Evolutionary conservation across 2,329 filamentous ascomycete species (phyloP).

Genomic region (Fragosphaeria purpurea): DNA sequence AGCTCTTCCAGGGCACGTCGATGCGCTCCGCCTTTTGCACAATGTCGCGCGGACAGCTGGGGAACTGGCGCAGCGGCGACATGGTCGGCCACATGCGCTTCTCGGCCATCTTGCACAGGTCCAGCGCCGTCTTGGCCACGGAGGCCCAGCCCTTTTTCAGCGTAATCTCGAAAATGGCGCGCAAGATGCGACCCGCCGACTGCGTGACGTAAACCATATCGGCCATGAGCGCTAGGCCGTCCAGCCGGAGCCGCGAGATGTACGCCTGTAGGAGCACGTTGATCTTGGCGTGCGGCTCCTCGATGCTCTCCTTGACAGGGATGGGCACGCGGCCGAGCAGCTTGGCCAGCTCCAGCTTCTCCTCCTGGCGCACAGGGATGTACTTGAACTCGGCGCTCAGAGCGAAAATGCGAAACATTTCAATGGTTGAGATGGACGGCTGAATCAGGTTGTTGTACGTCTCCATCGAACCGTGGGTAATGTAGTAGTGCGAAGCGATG

Average conservation of each 20-base stretch:
- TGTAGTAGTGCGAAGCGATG: conserved; percentile 97
- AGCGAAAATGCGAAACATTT: conserved; percentile 92
- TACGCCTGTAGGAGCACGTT: conserved; percentile 95
- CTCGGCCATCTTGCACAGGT: conserved; percentile 98
- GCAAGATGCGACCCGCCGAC: conserved; percentile 88
- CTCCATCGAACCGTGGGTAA: conserved; percentile 90
- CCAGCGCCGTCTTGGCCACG: conserved; percentile 83
- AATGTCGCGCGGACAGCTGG: conserved; percentile 70
- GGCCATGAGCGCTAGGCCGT: conserved; percentile 91
- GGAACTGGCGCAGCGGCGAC: conserved; percentile 89
- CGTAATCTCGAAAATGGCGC: conserved; percentile 95
- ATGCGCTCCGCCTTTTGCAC: conserved; percentile 89
- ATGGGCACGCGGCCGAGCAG: conserved; percentile 83
- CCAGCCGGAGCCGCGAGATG: conserved; percentile 87
- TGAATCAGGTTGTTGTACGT: conserved; percentile 95
- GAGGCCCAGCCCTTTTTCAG: conserved; percentile 93
- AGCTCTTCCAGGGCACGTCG: conserved; percentile 84
- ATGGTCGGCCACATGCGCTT: conserved; percentile 99
- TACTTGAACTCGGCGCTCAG: conserved; percentile 98
- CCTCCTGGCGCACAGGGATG: conserved; percentile 93
- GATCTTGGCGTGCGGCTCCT: conserved; percentile 95
- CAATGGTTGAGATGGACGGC: conserved; percentile 83
- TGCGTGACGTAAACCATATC: conserved; percentile 99
- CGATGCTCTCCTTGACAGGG: conserved; percentile 93
- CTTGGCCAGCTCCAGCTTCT: conserved; percentile 93